Conservation (phyloP, 768 basidiomycete species). For the Suillus discolor region DNA sequence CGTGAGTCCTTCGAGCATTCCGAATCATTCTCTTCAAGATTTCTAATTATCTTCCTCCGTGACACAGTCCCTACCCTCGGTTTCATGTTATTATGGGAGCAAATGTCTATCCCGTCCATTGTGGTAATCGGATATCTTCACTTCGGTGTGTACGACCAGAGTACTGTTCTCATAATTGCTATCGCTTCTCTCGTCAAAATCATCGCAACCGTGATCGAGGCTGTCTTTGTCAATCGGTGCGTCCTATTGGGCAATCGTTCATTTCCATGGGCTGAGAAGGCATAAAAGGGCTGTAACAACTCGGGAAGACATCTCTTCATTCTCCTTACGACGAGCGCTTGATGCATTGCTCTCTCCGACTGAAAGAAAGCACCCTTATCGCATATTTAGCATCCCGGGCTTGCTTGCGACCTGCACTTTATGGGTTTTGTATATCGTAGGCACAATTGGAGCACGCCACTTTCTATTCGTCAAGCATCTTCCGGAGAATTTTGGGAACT, state of each 20-base stretch:
- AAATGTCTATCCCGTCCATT: background rate
- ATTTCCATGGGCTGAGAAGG: conserved; percentile 2
- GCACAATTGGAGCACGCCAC: background rate
- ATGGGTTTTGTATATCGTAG: conserved; percentile 2
- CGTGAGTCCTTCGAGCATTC: background rate
- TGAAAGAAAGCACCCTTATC: conserved; percentile 3
- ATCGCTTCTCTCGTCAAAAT: background rate
- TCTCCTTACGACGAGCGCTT: background rate
- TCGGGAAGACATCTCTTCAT: background rate
- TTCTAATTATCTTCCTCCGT: background rate
- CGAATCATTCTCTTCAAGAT: background rate
- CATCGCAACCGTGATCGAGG: background rate
- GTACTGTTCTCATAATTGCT: background rate
- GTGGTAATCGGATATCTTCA: conserved; percentile 5
- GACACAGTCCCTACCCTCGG: conserved; percentile 10
- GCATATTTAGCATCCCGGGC: conserved; percentile 3
- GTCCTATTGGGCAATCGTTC: background rate
- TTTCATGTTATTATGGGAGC: conserved; percentile 1
- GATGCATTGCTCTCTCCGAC: conserved; percentile 1
- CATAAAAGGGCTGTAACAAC: background rate
- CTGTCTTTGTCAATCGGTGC: conserved; percentile 5
- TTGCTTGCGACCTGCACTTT: background rate
- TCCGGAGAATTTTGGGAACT: background rate
- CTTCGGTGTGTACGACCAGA: background rate
- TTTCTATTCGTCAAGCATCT: background rate